These are phyloP conservation scores for Leucocoprinus sp. DNA, from an alignment of 768 basidiomycete species.

Conservation along the genomic window DNA sequence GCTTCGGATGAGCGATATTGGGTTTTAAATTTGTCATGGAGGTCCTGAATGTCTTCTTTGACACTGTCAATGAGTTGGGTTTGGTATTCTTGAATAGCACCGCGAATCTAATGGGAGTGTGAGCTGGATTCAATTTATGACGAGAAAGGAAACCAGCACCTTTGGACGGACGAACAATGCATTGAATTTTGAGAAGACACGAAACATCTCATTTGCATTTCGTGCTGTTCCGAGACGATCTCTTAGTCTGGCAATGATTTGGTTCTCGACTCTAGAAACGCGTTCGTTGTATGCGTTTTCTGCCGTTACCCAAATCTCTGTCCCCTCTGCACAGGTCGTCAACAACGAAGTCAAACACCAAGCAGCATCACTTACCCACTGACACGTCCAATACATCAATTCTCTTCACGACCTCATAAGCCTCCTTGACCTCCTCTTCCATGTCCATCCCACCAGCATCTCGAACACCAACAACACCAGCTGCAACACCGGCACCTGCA, in stretches of 20 bases:
- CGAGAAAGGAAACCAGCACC: slow-evolving; percentile 1
- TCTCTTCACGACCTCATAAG: slow-evolving; percentile 95
- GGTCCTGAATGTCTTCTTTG: slow-evolving; percentile 92
- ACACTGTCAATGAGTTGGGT: slow-evolving; percentile 98
- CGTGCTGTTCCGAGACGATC: slow-evolving; percentile 91
- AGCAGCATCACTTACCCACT: slow-evolving; percentile 40
- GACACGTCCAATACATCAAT: slow-evolving; percentile 96
- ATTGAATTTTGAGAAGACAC: slow-evolving; percentile 98
- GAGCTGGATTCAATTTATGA: neutral
- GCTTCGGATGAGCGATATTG: slow-evolving; percentile 95
- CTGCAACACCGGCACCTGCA: slow-evolving; percentile 88
- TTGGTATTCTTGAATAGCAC: slow-evolving; percentile 98
- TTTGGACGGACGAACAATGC: slow-evolving; percentile 39
- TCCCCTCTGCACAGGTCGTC: slow-evolving; percentile 62
- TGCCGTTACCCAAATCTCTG: slow-evolving; percentile 95
- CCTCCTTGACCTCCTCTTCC: slow-evolving; percentile 96
- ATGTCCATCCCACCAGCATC: slow-evolving; percentile 53
- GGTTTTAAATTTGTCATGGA: slow-evolving; percentile 97
- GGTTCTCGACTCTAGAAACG: slow-evolving; percentile 95
- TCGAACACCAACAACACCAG: slow-evolving; percentile 68
- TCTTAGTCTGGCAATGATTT: slow-evolving; percentile 89
- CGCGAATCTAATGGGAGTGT: slow-evolving; percentile 59
- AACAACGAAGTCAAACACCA: neutral
- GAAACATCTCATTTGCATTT: slow-evolving; percentile 99
- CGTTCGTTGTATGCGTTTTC: slow-evolving; percentile 98